A percentile compares a stretch with the other conserved stretches of the same genome.
phyloP scores from a whole-genome alignment of 2,329 filamentous ascomycete genomes.

The Rutstroemia sp. region DNA sequence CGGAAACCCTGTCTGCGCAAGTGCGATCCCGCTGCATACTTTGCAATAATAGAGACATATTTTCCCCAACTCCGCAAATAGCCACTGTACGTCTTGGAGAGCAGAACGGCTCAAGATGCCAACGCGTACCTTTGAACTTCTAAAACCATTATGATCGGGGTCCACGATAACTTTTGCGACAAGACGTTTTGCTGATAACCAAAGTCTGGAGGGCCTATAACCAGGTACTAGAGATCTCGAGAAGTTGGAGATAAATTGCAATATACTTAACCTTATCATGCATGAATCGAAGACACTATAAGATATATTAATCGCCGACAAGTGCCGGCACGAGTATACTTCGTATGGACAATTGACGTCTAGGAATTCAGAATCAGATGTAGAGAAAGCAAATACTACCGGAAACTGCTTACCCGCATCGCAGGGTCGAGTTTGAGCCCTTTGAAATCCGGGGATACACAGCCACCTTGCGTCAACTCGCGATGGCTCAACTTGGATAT shows the following conservation, averaged over 20 bases:
- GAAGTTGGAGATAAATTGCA: constrained; percentile 10
- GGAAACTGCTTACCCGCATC: constrained; percentile 2
- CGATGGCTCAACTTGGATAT: not conserved
- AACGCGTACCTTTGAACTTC: not conserved
- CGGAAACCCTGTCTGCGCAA: not conserved
- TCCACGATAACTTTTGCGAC: not conserved
- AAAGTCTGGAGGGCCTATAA: constrained; percentile 5
- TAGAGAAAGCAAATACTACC: constrained; percentile 7
- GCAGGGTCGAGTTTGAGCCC: constrained; percentile 1
- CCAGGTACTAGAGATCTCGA: constrained; percentile 12
- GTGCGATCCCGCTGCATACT: not conserved
- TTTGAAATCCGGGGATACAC: constrained; percentile 9
- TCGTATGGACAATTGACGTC: not conserved
- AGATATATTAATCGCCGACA: constrained; percentile 13
- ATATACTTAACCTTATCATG: constrained; percentile 10
- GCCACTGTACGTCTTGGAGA: not conserved
- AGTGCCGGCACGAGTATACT: constrained; percentile 4
- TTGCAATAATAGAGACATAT: not conserved
- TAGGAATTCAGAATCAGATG: not conserved
- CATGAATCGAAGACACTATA: constrained; percentile 5
- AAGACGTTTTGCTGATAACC: constrained; percentile 4
- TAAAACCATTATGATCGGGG: not conserved
- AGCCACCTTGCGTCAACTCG: constrained; percentile 4
- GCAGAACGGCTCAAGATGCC: not conserved
- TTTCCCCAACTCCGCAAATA: not conserved